Evolutionary conservation across 2,329 filamentous ascomycete genomes (phyloP), one percentile per base, ranked within the genome.

Genomic region (Fusarium sp.): DNA sequence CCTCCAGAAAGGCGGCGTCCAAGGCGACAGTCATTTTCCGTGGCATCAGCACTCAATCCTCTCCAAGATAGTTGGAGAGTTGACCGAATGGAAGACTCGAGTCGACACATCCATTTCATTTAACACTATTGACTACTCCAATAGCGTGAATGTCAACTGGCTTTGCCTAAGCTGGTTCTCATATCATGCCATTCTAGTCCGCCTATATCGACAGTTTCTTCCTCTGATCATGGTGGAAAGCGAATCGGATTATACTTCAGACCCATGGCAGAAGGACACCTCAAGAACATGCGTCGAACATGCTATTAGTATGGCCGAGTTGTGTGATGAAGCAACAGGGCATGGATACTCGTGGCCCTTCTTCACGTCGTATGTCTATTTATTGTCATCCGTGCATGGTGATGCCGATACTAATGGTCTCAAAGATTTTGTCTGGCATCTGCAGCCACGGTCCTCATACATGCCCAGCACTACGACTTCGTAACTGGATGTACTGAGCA

Each of bases 1-100:
- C 22, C 31, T 70, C 4, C 69, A 72, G 47, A 70, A n/a, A 13
- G 69, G 63, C 5, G 69, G 69, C 1, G 67, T 72, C 14, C 69
- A 72, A n/a, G 67, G 69, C 2, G 69, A 72, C 31, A 72, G 66
- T 22, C 69, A 72, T 35, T 72, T 72, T 22, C 69, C 69, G 4
- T 72, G 69, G 69, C 69, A 72, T 27, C 66, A 57, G 24, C 56
- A 60, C 47, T 72, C 69, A 7, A 70, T 61, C 24, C 63, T 72
- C 13, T 66, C 69, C 14, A 20, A 40, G 7, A 37, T 72, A 4
- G 56, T 67, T 18, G 18, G 47, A 11, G 60, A 70, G 9, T 20
- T 72, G 14, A 38, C 22, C 2, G 54, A 61, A 14, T 70, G 67
- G 69, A 61, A 52, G 13, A 29, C 34, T 13, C 35, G 18, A 14